Evolutionary conservation across 345 rosid genomes (phyloP).

Genomic region (Mercurialis annua): DNA sequence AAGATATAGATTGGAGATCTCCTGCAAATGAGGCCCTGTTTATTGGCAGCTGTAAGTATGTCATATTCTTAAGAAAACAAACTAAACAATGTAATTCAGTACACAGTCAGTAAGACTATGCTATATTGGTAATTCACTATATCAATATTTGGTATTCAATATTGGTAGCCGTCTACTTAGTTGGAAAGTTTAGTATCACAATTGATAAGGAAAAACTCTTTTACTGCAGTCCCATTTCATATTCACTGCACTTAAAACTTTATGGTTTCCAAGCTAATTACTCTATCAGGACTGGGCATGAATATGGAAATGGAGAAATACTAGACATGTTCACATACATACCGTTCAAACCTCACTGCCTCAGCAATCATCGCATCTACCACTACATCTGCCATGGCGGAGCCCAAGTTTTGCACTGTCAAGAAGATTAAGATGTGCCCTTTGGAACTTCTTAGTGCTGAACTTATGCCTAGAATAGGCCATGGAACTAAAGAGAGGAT

Average conservation of each 20-base stretch:
- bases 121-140: background rate
- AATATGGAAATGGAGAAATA: background rate
- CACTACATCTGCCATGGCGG: conserved; percentile 98
- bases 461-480: conserved; percentile 68
- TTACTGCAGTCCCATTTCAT: background rate
- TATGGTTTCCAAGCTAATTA: background rate
- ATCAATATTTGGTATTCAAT: no score
- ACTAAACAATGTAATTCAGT: conserved; percentile 1
- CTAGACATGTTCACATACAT: conserved; percentile 13
- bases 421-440: conserved; percentile 56
- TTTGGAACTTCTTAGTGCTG: conserved; percentile 51
- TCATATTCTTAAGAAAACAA: background rate
- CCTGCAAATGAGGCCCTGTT: conserved; percentile 88
- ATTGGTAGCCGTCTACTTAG: background rate
- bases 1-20: conserved; percentile 89
- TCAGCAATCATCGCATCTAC: conserved; percentile 98
- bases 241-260: background rate
- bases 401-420: conserved; percentile 86
- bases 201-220: background rate
- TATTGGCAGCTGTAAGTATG: conserved; percentile 11
- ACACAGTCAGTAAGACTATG: background rate
- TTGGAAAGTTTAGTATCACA: background rate
- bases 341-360: conserved; percentile 79
- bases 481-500: conserved; percentile 82
- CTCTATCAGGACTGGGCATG: background rate